These are phyloP conservation scores for Jacaranda copaia DNA, from an alignment of 257 asterid species.

Conservation along the genomic window DNA sequence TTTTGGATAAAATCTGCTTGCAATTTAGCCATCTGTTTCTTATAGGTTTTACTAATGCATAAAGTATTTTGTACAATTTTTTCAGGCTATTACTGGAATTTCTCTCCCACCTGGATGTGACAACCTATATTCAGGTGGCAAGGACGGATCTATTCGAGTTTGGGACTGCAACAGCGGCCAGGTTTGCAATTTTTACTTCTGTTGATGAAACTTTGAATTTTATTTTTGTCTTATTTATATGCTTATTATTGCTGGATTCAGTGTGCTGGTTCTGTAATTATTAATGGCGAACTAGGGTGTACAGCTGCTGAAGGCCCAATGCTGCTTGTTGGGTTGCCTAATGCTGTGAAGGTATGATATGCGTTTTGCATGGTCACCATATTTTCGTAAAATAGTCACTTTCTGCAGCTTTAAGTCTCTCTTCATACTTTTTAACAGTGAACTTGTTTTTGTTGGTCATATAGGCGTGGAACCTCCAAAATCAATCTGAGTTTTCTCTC, in stretches of 20 bases:
- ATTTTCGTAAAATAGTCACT: neutral
- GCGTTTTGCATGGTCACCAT: neutral
- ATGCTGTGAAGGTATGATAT: constrained; percentile 56
- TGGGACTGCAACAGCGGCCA: constrained; percentile 69
- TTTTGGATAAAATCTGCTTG: too few relatives aligned
- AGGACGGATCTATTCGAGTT: constrained; percentile 45
- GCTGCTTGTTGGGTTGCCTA: constrained; percentile 62
- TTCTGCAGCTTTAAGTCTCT: neutral
- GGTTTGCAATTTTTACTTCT: constrained; percentile 36
- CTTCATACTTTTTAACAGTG: neutral
- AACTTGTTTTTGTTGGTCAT: constrained; percentile 2
- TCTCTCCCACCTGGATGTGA: constrained; percentile 54
- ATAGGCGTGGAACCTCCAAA: constrained; percentile 64
- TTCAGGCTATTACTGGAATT: constrained; percentile 58
- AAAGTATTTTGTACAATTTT: neutral
- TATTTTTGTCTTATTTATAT: neutral
- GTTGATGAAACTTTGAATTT: neutral
- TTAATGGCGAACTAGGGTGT: constrained; percentile 51
- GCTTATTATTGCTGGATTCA: constrained; percentile 20
- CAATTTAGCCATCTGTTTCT: neutral
- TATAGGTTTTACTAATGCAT: neutral
- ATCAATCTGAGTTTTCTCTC: constrained; percentile 46
- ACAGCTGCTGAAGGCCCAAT: constrained; percentile 63
- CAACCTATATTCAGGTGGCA: constrained; percentile 55
- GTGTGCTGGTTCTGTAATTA: constrained; percentile 41